Evolutionary conservation across 2,329 filamentous ascomycete genomes (phyloP).

Genomic region (Diaporthe helianthi): DNA sequence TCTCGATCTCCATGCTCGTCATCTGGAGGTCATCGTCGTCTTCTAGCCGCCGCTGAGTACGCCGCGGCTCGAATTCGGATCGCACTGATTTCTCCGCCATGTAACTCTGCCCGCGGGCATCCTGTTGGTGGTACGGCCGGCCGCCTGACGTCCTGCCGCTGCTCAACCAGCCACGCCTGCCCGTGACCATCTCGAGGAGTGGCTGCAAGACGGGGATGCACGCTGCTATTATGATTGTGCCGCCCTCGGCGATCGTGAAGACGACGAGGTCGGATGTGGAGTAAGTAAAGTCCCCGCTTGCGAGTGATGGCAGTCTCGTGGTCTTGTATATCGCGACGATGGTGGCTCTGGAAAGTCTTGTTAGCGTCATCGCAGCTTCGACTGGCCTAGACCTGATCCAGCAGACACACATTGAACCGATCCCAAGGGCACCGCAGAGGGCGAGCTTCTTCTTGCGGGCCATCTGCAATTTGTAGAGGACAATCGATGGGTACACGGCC

Average conservation of each 20-base stretch:
- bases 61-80: constrained; percentile 6
- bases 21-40: constrained; percentile 22
- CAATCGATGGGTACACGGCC: constrained; percentile 49
- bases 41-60: background rate
- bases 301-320: constrained; percentile 40
- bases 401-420: constrained; percentile 42
- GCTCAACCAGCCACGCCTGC: constrained; percentile 29
- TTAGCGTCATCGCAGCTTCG: background rate
- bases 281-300: constrained; percentile 42
- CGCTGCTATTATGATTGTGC: constrained; percentile 46
- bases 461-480: constrained; percentile 48
- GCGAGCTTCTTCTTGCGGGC: constrained; percentile 50
- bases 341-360: constrained; percentile 36
- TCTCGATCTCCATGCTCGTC: constrained; percentile 5
- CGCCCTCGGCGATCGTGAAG: constrained; percentile 51
- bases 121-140: constrained; percentile 14
- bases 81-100: constrained; percentile 10
- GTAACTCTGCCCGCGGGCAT: constrained; percentile 5
- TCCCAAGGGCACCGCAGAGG: constrained; percentile 39
- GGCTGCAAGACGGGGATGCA: constrained; percentile 46
- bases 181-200: constrained; percentile 41
- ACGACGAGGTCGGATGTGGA: constrained; percentile 48
- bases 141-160: constrained; percentile 24
- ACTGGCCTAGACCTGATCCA: background rate
- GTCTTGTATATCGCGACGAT: constrained; percentile 44